Base-by-base conservation (phyloP, 73 alveolate genomes). In the Paraurostyla sp. region DNA sequence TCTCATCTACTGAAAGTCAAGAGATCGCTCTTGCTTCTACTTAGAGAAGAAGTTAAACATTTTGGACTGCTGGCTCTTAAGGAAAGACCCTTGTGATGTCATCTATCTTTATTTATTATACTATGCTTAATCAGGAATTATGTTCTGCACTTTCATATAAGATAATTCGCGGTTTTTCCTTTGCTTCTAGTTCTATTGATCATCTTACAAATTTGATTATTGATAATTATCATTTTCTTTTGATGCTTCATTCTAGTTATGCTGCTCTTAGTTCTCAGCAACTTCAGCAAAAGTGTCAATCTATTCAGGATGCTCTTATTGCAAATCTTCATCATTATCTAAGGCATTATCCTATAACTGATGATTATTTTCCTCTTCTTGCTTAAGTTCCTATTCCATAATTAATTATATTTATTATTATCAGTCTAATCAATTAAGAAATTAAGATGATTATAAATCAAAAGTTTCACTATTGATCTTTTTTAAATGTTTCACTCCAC, bases 1-100 rank as follows among this genome's bases (percentile, higher is more conserved):
- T 52, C 76, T 29, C 73, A 40, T 63, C 32, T 58, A 59, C 42
- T 52, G 29, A 36, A 56, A 52, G 36, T 56, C 91, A 11, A 78
- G 30, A 11, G 82, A 82, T 56, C 86, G 32, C 6, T 73, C 86
- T 27, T 73, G 71, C 86, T 73, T 73, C 52, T 81, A 58, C 56
- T 81, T 81, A 27, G 83, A 23, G 4, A 52, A 32, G 83, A 58
- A 81, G 69, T 81, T 60, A 35, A 46, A 36, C 35, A 60, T 58
- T 35, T 81, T 81, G 7, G 65, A 3, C 32, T 65, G 38, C 58
- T 65, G 23, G 58, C 32, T 35, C 58, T 65, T 65, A 65, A 25
- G 43, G 49, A 65, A 65, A 38, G 82, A 65, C 23, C 58, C 58
- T 65, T 52, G 23, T 6, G 69, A 52, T 52, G n/a, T n/a, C n/a